A percentile compares a stretch with the other conserved stretches of the same genome.
Evolutionary conservation across 2,329 filamentous ascomycete species (phyloP).

Genomic region (Ophiocordyceps unilateralis): DNA sequence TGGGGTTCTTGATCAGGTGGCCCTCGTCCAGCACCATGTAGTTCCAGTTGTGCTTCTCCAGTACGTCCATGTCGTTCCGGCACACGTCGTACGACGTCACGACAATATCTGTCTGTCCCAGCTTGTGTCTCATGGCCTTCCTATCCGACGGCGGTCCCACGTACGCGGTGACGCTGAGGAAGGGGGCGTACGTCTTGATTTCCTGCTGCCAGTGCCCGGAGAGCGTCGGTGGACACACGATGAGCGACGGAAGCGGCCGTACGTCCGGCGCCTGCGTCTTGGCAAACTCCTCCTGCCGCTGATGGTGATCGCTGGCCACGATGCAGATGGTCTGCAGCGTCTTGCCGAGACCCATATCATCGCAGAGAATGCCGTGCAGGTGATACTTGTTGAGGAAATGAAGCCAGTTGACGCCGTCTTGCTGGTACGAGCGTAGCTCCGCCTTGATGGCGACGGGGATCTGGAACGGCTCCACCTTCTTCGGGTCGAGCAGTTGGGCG

Average conservation of each 20-base stretch:
- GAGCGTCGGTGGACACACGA: slow-evolving; percentile 88
- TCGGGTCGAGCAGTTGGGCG: slow-evolving; percentile 84
- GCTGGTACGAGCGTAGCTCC: slow-evolving; percentile 88
- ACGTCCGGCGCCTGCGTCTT: slow-evolving; percentile 66
- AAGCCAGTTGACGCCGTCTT: slow-evolving; percentile 97
- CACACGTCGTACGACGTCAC: slow-evolving; percentile 98
- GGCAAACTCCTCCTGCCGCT: slow-evolving; percentile 76
- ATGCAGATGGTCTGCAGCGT: slow-evolving; percentile 96
- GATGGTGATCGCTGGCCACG: slow-evolving; percentile 90
- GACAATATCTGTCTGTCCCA: slow-evolving; percentile 74
- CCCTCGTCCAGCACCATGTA: slow-evolving; percentile 96
- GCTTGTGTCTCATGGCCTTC: slow-evolving; percentile 46
- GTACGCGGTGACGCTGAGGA: slow-evolving; percentile 77
- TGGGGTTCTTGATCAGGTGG: slow-evolving; percentile 96
- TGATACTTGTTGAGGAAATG: slow-evolving; percentile 97
- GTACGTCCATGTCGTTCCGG: slow-evolving; percentile 78
- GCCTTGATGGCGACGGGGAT: slow-evolving; percentile 97
- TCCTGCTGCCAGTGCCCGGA: slow-evolving; percentile 99
- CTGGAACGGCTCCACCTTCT: slow-evolving; percentile 86
- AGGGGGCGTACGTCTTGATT: slow-evolving; percentile 87
- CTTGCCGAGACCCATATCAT: slow-evolving; percentile 98
- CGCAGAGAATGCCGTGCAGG: slow-evolving; percentile 92
- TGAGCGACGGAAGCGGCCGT: slow-evolving; percentile 70
- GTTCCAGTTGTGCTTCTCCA: slow-evolving; percentile 80
- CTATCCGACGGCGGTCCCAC: slow-evolving; percentile 78